Evolutionary conservation across 495 filamentous ascomycete species (phyloP).

Genomic region (Amphirosellinia nigrospora): DNA sequence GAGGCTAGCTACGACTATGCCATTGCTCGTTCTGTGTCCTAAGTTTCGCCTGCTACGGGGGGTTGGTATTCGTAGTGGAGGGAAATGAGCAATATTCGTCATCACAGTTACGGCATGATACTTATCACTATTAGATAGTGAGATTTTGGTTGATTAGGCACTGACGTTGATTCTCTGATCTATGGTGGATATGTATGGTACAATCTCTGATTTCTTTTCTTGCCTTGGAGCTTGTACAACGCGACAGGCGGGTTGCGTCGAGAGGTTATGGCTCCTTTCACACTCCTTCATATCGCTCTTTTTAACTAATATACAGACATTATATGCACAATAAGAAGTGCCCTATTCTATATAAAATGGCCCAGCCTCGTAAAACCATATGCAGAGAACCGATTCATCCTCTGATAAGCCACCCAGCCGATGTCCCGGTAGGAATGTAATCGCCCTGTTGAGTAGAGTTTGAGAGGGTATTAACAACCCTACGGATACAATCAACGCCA

Average conservation of each 20-base stretch:
- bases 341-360: slow-evolving; percentile 14
- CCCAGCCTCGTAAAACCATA: slow-evolving; percentile 25
- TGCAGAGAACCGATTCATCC: slow-evolving; percentile 23
- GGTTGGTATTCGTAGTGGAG: neutral
- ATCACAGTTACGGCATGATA: neutral
- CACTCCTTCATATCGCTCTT: slow-evolving; percentile 17
- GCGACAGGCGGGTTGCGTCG: slow-evolving; percentile 21
- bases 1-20: neutral
- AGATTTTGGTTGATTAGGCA: neutral
- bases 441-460: slow-evolving; percentile 25
- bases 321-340: slow-evolving; percentile 26
- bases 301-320: slow-evolving; percentile 41
- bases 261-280: slow-evolving; percentile 28
- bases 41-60: neutral
- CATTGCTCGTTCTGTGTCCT: slow-evolving; percentile 21
- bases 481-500: neutral
- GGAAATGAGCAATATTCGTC: neutral
- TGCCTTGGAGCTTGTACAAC: slow-evolving; percentile 2
- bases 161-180: neutral
- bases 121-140: neutral
- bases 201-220: neutral
- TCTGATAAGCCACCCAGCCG: slow-evolving; percentile 2
- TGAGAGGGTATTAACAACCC: neutral
- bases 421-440: slow-evolving; percentile 16
- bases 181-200: neutral